These are phyloP conservation scores for Tylopilus rubrobrunneus DNA, from an alignment of 768 basidiomycete genomes.

Conservation along the genomic window DNA sequence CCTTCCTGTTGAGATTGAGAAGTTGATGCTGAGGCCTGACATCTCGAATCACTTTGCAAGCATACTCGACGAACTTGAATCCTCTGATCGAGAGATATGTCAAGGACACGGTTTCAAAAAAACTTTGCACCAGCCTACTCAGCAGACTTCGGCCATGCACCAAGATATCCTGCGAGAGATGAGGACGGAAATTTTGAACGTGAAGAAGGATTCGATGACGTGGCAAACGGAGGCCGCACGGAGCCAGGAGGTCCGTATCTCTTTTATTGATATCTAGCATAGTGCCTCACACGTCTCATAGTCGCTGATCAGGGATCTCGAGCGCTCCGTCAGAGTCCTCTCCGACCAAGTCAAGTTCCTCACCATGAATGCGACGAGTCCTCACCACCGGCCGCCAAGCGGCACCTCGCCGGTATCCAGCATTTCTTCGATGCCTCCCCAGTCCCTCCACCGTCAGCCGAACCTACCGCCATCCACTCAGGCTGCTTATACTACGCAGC, in stretches of 20 bases:
- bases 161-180: constrained; percentile 78
- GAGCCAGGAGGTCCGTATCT: constrained; percentile 64
- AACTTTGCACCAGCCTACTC: constrained; percentile 73
- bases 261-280: neutral
- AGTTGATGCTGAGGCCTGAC: constrained; percentile 70
- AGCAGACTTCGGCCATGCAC: constrained; percentile 71
- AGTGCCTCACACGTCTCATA: constrained; percentile 27
- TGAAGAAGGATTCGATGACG: constrained; percentile 75
- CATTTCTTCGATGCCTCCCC: constrained; percentile 36
- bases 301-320: constrained; percentile 76
- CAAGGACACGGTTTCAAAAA: constrained; percentile 72
- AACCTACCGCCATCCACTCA: constrained; percentile 37
- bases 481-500: constrained; percentile 30
- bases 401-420: constrained; percentile 32
- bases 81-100: constrained; percentile 79
- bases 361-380: constrained; percentile 47
- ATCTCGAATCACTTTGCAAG: constrained; percentile 75
- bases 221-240: constrained; percentile 81
- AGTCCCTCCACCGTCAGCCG: constrained; percentile 34
- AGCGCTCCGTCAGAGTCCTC: constrained; percentile 68
- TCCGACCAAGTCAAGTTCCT: constrained; percentile 83
- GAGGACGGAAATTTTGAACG: constrained; percentile 65
- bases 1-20: constrained; percentile 76
- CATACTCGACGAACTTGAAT: constrained; percentile 61
- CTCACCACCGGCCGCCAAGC: constrained; percentile 32